Conservation (phyloP, 805 yeast species). For the Kurtzmaniella fragi region DNA sequence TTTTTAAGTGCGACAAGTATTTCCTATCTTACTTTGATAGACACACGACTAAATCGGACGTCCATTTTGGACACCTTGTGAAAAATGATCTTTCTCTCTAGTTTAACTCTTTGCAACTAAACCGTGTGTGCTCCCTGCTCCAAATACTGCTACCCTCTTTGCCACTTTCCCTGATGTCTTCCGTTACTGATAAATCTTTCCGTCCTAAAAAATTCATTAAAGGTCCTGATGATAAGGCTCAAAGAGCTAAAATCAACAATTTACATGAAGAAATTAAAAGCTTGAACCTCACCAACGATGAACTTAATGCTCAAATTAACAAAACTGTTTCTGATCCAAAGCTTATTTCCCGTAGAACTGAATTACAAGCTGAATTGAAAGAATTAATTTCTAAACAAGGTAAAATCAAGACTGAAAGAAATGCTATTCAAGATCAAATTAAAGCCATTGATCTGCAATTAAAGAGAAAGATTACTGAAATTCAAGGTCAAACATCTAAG, state of each 20-base stretch:
- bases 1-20: too few species aligned
- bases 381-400: slow-evolving; percentile 43
- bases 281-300: slow-evolving; percentile 50
- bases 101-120: not conserved
- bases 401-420: slow-evolving; percentile 43
- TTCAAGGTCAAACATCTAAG: slow-evolving; percentile 67
- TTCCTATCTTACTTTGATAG: too few species aligned
- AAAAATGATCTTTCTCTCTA: not conserved
- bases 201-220: slow-evolving; percentile 50
- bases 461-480: slow-evolving; percentile 72
- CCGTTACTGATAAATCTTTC: slow-evolving; percentile 2
- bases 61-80: too few species aligned
- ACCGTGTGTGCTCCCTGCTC: not conserved
- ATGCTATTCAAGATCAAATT: slow-evolving; percentile 63
- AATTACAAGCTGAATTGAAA: slow-evolving; percentile 32
- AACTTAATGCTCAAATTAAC: slow-evolving; percentile 51
- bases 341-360: slow-evolving; percentile 25
- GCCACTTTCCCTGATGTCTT: not conserved
- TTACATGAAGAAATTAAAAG: slow-evolving; percentile 59
- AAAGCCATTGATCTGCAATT: slow-evolving; percentile 62
- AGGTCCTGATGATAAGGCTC: slow-evolving; percentile 66
- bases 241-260: slow-evolving; percentile 53
- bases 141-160: not conserved
- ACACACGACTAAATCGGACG: too few species aligned
- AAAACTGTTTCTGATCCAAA: slow-evolving; percentile 28